Conservation (phyloP, 73 alveolate genomes). For the Breviolum minutum region DNA sequence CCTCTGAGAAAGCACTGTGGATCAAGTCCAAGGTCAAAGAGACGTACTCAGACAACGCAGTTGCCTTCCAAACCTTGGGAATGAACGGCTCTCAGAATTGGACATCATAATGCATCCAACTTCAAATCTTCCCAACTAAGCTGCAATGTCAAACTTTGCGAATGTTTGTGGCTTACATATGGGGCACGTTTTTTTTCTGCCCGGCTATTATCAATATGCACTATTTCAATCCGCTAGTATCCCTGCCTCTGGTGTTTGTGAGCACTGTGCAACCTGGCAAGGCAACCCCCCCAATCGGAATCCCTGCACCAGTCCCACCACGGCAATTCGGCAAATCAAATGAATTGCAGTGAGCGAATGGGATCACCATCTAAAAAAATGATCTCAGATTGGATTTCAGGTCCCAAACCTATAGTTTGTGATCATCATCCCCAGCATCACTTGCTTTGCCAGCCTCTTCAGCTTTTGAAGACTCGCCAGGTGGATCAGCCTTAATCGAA, state of each 20-base stretch:
- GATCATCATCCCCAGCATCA: too few species aligned
- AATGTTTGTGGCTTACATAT: neutral
- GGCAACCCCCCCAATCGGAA: neutral
- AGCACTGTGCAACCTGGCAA: neutral
- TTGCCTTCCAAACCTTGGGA: neutral
- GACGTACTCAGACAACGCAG: neutral
- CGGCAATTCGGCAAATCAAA: neutral
- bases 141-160: neutral
- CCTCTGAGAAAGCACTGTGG: neutral
- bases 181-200: neutral
- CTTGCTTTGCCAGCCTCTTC: too few species aligned
- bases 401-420: neutral
- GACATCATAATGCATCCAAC: neutral
- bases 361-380: neutral
- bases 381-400: neutral
- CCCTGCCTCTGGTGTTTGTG: constrained; percentile 21
- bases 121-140: neutral
- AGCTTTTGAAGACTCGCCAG: too few species aligned
- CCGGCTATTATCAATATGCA: neutral
- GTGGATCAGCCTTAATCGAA: too few species aligned
- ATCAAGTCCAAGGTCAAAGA: neutral
- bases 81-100: too few species aligned
- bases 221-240: neutral
- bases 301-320: neutral
- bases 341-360: neutral